These are phyloP conservation scores for Acephala macrosclerotiorum DNA, from an alignment of 2,329 filamentous ascomycete genomes.

Conservation along the genomic window DNA sequence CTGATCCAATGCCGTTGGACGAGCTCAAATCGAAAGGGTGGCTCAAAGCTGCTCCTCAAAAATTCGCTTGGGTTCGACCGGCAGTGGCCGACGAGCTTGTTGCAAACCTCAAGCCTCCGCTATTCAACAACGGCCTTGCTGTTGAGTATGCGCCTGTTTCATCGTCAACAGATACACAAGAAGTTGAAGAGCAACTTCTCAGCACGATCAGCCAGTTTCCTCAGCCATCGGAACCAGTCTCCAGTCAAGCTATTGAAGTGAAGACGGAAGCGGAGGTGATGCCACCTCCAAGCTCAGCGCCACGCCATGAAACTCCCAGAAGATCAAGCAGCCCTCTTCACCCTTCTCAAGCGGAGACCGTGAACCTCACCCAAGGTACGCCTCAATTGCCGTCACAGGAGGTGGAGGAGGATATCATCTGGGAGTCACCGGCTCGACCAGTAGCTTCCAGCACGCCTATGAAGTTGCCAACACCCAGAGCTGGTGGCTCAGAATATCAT, in stretches of 20 bases:
- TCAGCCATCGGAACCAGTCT: constrained; percentile 17
- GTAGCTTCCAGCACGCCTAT: constrained; percentile 34
- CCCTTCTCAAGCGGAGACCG: constrained; percentile 43
- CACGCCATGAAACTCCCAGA: constrained; percentile 4
- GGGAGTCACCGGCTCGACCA: constrained; percentile 39
- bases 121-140: constrained; percentile 49
- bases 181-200: constrained; percentile 40
- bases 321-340: constrained; percentile 1
- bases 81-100: constrained; percentile 64
- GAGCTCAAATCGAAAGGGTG: constrained; percentile 63
- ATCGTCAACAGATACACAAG: constrained; percentile 41
- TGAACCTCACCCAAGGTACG: constrained; percentile 40
- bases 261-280: neutral
- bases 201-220: constrained; percentile 40
- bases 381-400: constrained; percentile 23
- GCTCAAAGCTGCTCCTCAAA: constrained; percentile 57
- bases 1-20: constrained; percentile 61
- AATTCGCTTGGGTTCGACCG: constrained; percentile 62
- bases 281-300: constrained; percentile 9
- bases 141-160: constrained; percentile 20
- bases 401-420: constrained; percentile 33
- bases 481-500: neutral
- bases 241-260: neutral
- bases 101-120: constrained; percentile 61
- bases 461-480: neutral